Percentiles rank a stretch among this genome's conserved stretches.
These are phyloP conservation scores for Apiospora pterosperma DNA, from an alignment of 2,329 filamentous ascomycete genomes.

Conservation along the genomic window DNA sequence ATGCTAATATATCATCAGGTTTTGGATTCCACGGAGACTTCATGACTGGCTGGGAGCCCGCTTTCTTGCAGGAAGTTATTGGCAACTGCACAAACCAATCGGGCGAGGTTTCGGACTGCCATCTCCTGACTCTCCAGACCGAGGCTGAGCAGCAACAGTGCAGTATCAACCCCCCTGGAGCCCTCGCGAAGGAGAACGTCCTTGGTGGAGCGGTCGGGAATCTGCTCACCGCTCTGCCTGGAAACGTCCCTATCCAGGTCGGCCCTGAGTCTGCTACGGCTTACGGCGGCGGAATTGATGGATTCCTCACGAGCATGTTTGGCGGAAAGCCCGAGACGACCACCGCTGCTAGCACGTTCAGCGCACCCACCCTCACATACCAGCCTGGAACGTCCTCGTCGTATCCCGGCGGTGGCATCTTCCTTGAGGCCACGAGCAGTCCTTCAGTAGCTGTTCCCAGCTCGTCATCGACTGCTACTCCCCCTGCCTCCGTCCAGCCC, in stretches of 20 bases:
- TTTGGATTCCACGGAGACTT: constrained; percentile 79
- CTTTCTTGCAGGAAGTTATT: constrained; percentile 69
- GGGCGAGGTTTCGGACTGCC: constrained; percentile 70
- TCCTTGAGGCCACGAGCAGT: background rate
- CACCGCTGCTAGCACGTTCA: constrained; percentile 14
- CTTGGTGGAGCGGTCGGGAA: constrained; percentile 29
- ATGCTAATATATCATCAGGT: constrained; percentile 38
- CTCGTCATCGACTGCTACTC: constrained; percentile 10
- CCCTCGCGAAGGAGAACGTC: constrained; percentile 58
- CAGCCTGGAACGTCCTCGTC: constrained; percentile 17
- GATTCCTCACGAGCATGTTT: constrained; percentile 16
- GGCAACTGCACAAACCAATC: constrained; percentile 69
- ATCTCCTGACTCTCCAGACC: constrained; percentile 66
- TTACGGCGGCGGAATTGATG: constrained; percentile 4
- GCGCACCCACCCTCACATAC: constrained; percentile 23
- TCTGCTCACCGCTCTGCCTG: constrained; percentile 60
- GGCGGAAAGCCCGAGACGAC: constrained; percentile 12
- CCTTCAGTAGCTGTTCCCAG: constrained; percentile 9
- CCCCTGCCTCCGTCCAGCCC: constrained; percentile 7
- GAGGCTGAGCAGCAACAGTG: constrained; percentile 55
- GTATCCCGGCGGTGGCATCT: constrained; percentile 28
- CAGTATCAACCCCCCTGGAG: constrained; percentile 54
- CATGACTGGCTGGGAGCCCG: constrained; percentile 71
- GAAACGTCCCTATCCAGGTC: constrained; percentile 48
- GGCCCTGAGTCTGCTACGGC: constrained; percentile 23